phyloP scores from a whole-genome alignment of 139 green algal genomes.

The Chlorella sp. region DNA sequence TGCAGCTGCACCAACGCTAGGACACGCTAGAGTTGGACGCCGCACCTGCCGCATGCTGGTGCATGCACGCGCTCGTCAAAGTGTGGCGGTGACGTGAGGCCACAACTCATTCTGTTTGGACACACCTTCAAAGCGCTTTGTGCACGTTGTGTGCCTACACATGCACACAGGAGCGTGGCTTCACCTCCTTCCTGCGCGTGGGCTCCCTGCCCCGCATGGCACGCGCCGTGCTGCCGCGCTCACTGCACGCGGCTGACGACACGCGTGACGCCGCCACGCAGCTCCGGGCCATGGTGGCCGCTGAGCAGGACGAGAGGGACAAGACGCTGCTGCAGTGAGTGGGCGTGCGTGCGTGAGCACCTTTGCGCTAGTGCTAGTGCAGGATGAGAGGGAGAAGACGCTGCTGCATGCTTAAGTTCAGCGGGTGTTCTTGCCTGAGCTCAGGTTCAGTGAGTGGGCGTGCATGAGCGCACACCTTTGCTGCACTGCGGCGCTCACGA shows the following conservation, averaged over 20 bases:
- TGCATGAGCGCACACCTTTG: no score
- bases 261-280: constrained; percentile 12
- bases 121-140: no score
- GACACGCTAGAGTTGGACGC: not conserved
- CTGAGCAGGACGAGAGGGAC: constrained; percentile 14
- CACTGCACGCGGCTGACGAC: constrained; percentile 51
- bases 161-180: constrained; percentile 38
- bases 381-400: no score
- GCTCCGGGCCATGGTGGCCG: constrained; percentile 25
- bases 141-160: no score
- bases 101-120: no score
- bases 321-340: not conserved
- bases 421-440: no score
- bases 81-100: not conserved
- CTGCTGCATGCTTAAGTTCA: no score
- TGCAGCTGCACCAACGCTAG: not conserved
- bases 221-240: constrained; percentile 54
- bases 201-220: constrained; percentile 65
- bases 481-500: no score
- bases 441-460: no score
- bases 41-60: not conserved
- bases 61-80: not conserved
- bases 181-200: constrained; percentile 69
- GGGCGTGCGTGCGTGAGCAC: not conserved
- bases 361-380: no score